Percentiles rank a stretch among this genome's conserved stretches.
Evolutionary conservation across 169 alveolate species (phyloP).

Genomic region (Condylostoma magnum): DNA sequence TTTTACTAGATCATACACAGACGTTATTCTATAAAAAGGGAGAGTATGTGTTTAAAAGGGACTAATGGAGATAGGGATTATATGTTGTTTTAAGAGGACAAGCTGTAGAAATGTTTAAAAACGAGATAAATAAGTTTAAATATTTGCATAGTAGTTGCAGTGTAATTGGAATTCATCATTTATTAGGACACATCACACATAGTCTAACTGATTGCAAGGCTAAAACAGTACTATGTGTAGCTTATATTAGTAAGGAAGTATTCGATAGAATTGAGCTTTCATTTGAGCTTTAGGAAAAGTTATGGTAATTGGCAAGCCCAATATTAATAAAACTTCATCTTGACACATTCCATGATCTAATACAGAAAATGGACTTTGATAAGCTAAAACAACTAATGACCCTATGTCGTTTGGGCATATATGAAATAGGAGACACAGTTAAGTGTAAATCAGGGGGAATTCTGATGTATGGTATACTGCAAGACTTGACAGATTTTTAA

Average conservation of each 20-base stretch:
- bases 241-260: neutral
- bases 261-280: neutral
- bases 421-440: neutral
- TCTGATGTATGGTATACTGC: neutral
- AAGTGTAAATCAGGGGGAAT: conserved; percentile 18
- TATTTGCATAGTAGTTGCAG: conserved; percentile 10
- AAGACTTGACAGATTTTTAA: too few relatives aligned
- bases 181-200: neutral
- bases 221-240: conserved; percentile 2
- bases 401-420: neutral
- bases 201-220: conserved; percentile 2
- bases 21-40: neutral
- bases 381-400: conserved; percentile 3
- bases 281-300: neutral
- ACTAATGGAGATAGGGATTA: conserved; percentile 3
- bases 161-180: conserved; percentile 25
- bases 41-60: conserved; percentile 16
- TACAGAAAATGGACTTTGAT: neutral
- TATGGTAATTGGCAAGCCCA: neutral
- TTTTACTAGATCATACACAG: neutral
- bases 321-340: conserved; percentile 17
- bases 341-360: neutral
- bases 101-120: conserved; percentile 1
- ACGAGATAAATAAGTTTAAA: conserved; percentile 16
- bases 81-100: conserved; percentile 17